Percentiles rank a stretch among this genome's conserved stretches.
phyloP scores from a whole-genome alignment of 1,139 yeast genomes.

The Debaryomycetaceae sp. region DNA sequence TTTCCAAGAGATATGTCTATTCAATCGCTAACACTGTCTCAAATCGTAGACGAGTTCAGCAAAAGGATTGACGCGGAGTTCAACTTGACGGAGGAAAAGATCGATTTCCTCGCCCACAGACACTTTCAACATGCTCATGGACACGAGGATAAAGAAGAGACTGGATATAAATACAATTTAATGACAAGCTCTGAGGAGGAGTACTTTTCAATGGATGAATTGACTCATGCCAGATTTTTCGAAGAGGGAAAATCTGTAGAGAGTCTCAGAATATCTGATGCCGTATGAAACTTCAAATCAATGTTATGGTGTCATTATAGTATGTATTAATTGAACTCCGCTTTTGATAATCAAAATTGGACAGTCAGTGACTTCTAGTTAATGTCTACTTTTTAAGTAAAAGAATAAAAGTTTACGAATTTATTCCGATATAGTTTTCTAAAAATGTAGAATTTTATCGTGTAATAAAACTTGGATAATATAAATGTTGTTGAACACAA shows the following conservation, averaged over 20 bases:
- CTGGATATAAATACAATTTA: neutral
- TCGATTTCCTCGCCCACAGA: neutral
- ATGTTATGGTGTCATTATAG: too few relatives aligned
- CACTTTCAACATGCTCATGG: too few relatives aligned
- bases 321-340: too few relatives aligned
- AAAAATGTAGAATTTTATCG: too few relatives aligned
- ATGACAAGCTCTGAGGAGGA: conserved; percentile 4
- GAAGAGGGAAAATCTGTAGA: neutral
- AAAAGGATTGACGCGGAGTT: conserved; percentile 22
- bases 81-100: neutral
- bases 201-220: conserved; percentile 3
- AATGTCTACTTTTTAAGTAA: too few relatives aligned
- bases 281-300: too few relatives aligned
- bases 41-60: conserved; percentile 28
- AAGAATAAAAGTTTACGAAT: too few relatives aligned
- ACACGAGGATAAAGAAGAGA: neutral
- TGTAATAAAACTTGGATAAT: too few relatives aligned
- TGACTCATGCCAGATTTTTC: conserved; percentile 1
- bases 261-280: neutral
- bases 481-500: too few relatives aligned
- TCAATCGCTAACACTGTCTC: conserved; percentile 22
- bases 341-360: too few relatives aligned
- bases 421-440: too few relatives aligned
- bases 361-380: too few relatives aligned
- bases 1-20: conserved; percentile 15